phyloP scores from a whole-genome alignment of 805 yeast species.

The Spathaspora passalidarum region DNA sequence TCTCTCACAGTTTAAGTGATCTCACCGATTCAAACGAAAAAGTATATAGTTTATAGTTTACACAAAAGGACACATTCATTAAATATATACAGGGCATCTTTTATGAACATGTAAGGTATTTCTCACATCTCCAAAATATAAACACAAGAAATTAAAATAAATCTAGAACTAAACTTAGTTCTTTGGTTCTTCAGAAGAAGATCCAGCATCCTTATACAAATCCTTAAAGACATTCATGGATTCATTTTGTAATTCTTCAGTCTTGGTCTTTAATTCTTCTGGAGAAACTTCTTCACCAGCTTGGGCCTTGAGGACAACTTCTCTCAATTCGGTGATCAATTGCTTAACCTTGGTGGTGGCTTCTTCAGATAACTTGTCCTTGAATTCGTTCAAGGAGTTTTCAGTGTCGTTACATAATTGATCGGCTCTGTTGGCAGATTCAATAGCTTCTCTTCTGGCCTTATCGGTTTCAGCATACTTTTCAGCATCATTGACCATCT shows the following conservation, averaged over 20 bases:
- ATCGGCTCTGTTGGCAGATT: constrained; percentile 82
- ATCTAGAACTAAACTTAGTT: constrained; percentile 21
- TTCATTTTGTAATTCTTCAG: constrained; percentile 72
- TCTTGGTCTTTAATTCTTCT: constrained; percentile 64
- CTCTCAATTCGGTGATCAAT: constrained; percentile 59
- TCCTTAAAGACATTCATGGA: constrained; percentile 77
- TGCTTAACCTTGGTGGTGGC: constrained; percentile 47
- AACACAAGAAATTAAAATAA: constrained; percentile 1
- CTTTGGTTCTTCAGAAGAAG: constrained; percentile 23
- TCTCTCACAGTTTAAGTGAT: constrained; percentile 5
- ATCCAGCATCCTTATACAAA: constrained; percentile 35
- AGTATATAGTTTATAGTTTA: not conserved
- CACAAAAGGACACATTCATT: not conserved
- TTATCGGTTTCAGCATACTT: constrained; percentile 84
- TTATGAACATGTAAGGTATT: not conserved
- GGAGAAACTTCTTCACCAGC: constrained; percentile 61
- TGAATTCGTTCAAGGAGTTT: constrained; percentile 46
- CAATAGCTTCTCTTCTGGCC: constrained; percentile 80
- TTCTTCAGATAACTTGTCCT: constrained; percentile 44
- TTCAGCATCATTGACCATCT: constrained; percentile 89
- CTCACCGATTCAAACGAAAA: not conserved
- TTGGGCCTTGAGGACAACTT: constrained; percentile 62
- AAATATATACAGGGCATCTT: not conserved
- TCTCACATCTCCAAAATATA: not conserved
- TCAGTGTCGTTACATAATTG: constrained; percentile 59